A percentile compares a stretch with the other conserved stretches of the same genome.
These are phyloP conservation scores for Neurospora crassa DNA, from an alignment of 2,329 filamentous ascomycete species.

Conservation along the genomic window DNA sequence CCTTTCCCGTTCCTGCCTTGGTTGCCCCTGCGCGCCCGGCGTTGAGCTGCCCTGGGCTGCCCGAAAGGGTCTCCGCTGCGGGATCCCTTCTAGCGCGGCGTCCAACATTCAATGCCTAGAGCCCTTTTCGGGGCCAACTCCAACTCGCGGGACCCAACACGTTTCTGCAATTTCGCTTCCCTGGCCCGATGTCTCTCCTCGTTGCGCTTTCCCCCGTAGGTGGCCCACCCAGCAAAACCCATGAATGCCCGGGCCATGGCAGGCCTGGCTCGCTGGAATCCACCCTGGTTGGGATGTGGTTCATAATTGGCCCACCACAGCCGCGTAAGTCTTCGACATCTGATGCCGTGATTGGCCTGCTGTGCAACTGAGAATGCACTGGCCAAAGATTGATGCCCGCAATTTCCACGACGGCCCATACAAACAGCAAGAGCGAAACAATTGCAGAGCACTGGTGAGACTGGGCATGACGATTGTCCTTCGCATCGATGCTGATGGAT, in stretches of 20 bases:
- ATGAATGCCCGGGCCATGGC: not conserved
- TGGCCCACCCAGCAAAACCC: not conserved
- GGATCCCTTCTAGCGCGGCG: not conserved
- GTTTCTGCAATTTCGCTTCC: not conserved
- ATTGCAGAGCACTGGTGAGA: not conserved
- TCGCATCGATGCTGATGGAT: not conserved
- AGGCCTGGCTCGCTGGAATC: not conserved
- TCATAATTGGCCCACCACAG: no score
- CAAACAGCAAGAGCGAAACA: not conserved
- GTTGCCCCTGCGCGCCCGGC: not conserved
- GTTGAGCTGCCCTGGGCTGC: not conserved
- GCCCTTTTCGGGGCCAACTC: not conserved
- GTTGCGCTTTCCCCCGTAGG: not conserved
- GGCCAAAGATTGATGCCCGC: not conserved
- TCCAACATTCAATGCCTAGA: not conserved
- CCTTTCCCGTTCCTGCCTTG: not conserved
- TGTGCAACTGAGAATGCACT: not conserved
- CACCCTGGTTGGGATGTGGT: not conserved
- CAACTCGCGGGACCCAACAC: not conserved
- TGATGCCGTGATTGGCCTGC: not conserved
- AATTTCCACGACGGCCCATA: not conserved
- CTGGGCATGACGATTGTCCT: not conserved
- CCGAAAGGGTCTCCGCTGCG: not conserved
- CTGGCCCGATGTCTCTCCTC: not conserved
- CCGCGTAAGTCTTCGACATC: not conserved